Conservation (phyloP, 73 alveolate species). For the Strombidium stylifer region DNA sequence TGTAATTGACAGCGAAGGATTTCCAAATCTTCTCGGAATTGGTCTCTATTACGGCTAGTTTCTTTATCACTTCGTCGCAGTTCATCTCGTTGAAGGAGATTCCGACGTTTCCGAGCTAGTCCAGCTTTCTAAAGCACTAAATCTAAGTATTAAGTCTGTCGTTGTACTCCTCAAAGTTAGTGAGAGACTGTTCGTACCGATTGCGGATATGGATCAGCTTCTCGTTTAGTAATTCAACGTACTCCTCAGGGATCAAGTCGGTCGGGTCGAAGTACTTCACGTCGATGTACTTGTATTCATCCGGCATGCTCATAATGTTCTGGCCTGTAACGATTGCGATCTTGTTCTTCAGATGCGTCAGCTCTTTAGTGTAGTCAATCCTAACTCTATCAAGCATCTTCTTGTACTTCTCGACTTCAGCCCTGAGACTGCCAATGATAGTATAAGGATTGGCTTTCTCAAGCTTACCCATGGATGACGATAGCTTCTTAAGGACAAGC, state of each 20-base stretch:
- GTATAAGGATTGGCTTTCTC: too few relatives aligned
- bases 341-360: too few relatives aligned
- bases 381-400: too few relatives aligned
- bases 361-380: too few relatives aligned
- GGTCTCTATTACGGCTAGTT: slow-evolving; percentile 34
- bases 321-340: too few relatives aligned
- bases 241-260: slow-evolving; percentile 33
- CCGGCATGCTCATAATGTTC: slow-evolving; percentile 5
- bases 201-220: slow-evolving; percentile 34
- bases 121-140: slow-evolving; percentile 1
- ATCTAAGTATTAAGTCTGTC: slow-evolving; percentile 9
- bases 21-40: slow-evolving; percentile 49
- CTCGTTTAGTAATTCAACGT: slow-evolving; percentile 21
- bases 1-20: slow-evolving; percentile 28
- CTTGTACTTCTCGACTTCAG: too few relatives aligned
- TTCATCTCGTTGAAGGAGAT: slow-evolving; percentile 41
- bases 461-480: too few relatives aligned
- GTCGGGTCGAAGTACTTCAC: slow-evolving; percentile 41
- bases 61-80: slow-evolving; percentile 46
- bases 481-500: too few relatives aligned
- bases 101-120: slow-evolving; percentile 36
- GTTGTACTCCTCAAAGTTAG: slow-evolving; percentile 6
- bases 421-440: too few relatives aligned
- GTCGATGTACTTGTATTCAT: slow-evolving; percentile 51
- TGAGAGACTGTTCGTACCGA: slow-evolving; percentile 7